These are phyloP conservation scores for Loxodes magnus DNA, from an alignment of 73 alveolate genomes.

Conservation along the genomic window DNA sequence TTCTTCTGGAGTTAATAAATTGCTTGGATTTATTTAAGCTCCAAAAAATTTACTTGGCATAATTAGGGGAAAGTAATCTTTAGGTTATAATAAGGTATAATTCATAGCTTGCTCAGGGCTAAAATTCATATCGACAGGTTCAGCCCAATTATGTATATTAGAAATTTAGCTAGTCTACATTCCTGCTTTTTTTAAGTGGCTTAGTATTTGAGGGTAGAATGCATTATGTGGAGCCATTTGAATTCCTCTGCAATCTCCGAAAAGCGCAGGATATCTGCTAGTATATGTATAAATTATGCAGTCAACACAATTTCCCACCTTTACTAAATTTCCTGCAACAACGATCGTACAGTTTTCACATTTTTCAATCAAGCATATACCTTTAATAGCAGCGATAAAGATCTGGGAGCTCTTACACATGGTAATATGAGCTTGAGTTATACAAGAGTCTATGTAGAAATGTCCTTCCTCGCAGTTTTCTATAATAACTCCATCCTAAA, in stretches of 20 bases:
- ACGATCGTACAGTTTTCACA: constrained; percentile 68
- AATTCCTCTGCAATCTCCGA: constrained; percentile 81
- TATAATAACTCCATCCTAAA: constrained; percentile 49
- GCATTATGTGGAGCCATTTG: constrained; percentile 85
- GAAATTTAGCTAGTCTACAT: constrained; percentile 26
- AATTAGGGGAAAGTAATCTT: constrained; percentile 36
- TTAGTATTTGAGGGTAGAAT: constrained; percentile 41
- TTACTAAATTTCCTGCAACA: constrained; percentile 51
- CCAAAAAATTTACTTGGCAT: constrained; percentile 52
- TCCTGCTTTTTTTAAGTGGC: constrained; percentile 54
- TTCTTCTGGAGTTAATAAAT: constrained; percentile 67
- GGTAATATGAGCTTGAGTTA: constrained; percentile 35
- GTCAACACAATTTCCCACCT: constrained; percentile 82
- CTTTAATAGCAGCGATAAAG: constrained; percentile 67
- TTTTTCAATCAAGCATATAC: constrained; percentile 62
- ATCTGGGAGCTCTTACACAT: constrained; percentile 68
- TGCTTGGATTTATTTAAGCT: constrained; percentile 37
- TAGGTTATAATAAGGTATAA: constrained; percentile 23
- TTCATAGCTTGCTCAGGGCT: constrained; percentile 6
- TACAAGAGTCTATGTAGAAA: constrained; percentile 69
- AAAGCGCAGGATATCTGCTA: constrained; percentile 58
- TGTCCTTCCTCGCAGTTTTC: constrained; percentile 78
- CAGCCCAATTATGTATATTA: constrained; percentile 54
- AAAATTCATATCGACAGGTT: constrained; percentile 39
- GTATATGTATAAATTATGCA: constrained; percentile 58